Evolutionary conservation across 768 basidiomycete genomes (phyloP).

Genomic region (Leccinum rimulosum): DNA sequence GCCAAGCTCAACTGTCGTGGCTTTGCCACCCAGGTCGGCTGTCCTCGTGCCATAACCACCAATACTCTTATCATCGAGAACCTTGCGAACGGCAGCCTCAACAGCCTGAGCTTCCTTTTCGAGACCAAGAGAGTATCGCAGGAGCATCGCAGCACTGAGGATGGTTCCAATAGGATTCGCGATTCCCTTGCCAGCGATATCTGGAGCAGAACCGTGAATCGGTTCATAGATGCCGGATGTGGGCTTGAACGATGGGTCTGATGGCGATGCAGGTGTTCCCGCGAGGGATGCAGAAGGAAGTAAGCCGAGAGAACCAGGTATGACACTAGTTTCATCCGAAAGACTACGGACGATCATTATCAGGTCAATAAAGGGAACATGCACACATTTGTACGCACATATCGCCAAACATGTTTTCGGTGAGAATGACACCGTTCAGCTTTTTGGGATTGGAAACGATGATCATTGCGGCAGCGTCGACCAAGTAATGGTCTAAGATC

Average conservation of each 20-base stretch:
- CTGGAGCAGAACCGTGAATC: slow-evolving; percentile 93
- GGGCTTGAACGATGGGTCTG: slow-evolving; percentile 61
- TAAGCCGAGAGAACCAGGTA: slow-evolving; percentile 95
- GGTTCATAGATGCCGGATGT: slow-evolving; percentile 94
- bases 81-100: slow-evolving; percentile 88
- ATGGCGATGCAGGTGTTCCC: slow-evolving; percentile 67
- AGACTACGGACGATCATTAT: slow-evolving; percentile 48
- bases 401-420: slow-evolving; percentile 95
- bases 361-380: slow-evolving; percentile 1
- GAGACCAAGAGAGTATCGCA: slow-evolving; percentile 91
- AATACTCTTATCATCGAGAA: slow-evolving; percentile 63
- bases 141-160: slow-evolving; percentile 88
- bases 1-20: slow-evolving; percentile 76
- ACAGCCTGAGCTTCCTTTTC: slow-evolving; percentile 82
- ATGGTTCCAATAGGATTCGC: slow-evolving; percentile 96
- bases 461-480: slow-evolving; percentile 96
- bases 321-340: slow-evolving; percentile 95
- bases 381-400: slow-evolving; percentile 59
- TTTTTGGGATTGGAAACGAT: slow-evolving; percentile 88
- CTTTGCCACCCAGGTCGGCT: slow-evolving; percentile 81
- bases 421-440: slow-evolving; percentile 92
- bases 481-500: slow-evolving; percentile 84
- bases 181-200: slow-evolving; percentile 91
- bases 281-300: slow-evolving; percentile 96
- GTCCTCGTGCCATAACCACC: slow-evolving; percentile 83